Percentiles rank a stretch among this genome's conserved stretches.
Conservation (phyloP, 2,329 filamentous ascomycete species). For the Plectosphaerella sp. region DNA sequence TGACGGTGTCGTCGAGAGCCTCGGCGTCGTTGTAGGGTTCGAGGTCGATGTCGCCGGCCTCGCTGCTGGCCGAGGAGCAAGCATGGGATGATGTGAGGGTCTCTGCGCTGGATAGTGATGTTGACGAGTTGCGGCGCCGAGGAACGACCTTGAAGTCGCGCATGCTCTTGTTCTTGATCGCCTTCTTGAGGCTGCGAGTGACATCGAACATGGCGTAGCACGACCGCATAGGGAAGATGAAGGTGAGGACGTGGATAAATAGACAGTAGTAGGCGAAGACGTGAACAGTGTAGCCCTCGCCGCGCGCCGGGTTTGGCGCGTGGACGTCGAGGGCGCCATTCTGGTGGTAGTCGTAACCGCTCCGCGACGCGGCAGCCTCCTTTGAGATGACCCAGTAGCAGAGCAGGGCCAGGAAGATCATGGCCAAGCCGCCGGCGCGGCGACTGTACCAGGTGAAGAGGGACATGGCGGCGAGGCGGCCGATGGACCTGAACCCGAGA, state of each 20-base stretch:
- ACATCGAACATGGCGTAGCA: slow-evolving; percentile 58
- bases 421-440: slow-evolving; percentile 50
- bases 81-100: slow-evolving; percentile 44
- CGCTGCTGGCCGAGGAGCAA: slow-evolving; percentile 43
- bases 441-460: slow-evolving; percentile 50
- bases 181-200: slow-evolving; percentile 43
- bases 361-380: slow-evolving; percentile 38
- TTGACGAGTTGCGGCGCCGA: slow-evolving; percentile 46
- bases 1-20: slow-evolving; percentile 35
- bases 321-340: slow-evolving; percentile 19
- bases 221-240: slow-evolving; percentile 57
- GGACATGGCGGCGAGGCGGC: slow-evolving; percentile 35
- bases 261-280: slow-evolving; percentile 62
- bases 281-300: slow-evolving; percentile 45
- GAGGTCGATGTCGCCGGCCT: slow-evolving; percentile 45
- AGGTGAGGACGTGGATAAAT: slow-evolving; percentile 60
- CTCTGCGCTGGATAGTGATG: slow-evolving; percentile 52
- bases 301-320: not conserved
- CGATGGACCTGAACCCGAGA: not conserved
- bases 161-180: slow-evolving; percentile 38
- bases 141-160: slow-evolving; percentile 41
- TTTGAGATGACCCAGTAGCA: slow-evolving; percentile 52
- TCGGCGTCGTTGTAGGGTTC: slow-evolving; percentile 42
- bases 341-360: slow-evolving; percentile 38
- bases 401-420: slow-evolving; percentile 42